Evolutionary conservation across 148 eudicot species (phyloP).

Genomic region (Amaranthus cruentus): DNA sequence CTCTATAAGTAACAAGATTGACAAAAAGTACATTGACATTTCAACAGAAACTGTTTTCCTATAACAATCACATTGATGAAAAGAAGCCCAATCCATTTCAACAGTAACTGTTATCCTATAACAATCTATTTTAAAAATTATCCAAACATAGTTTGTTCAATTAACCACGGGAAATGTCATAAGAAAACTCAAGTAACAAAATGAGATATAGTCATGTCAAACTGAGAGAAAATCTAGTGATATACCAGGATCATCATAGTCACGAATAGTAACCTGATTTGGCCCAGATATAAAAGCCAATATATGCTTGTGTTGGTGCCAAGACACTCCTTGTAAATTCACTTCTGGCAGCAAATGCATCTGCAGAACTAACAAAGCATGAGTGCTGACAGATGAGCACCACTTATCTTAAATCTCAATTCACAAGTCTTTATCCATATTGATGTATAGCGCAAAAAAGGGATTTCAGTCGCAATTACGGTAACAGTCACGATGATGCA

Average conservation of each 20-base stretch:
- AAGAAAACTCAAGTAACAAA: background rate
- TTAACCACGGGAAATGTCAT: background rate
- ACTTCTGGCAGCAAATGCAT: constrained; percentile 68
- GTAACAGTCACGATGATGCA: too few species aligned
- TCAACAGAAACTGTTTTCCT: background rate
- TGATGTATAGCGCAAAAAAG: background rate
- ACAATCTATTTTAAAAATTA: background rate
- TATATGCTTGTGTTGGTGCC: constrained; percentile 88
- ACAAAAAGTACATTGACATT: background rate
- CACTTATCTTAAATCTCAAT: background rate
- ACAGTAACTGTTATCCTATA: background rate
- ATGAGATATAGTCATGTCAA: background rate
- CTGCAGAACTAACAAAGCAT: constrained; percentile 34
- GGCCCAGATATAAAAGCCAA: constrained; percentile 82
- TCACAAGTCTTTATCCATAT: background rate
- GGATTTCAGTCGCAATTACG: too few species aligned
- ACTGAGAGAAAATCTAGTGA: constrained; percentile 4
- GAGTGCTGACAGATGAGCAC: background rate
- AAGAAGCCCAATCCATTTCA: background rate
- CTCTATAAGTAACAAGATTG: background rate
- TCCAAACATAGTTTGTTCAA: background rate
- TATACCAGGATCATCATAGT: constrained; percentile 82
- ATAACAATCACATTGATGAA: background rate
- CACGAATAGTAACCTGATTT: constrained; percentile 80
- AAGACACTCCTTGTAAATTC: constrained; percentile 79